Evolutionary conservation across 2,329 filamentous ascomycete genomes (phyloP), one percentile per base, ranked within the genome.

Genomic region (Fusarium nematophilum): DNA sequence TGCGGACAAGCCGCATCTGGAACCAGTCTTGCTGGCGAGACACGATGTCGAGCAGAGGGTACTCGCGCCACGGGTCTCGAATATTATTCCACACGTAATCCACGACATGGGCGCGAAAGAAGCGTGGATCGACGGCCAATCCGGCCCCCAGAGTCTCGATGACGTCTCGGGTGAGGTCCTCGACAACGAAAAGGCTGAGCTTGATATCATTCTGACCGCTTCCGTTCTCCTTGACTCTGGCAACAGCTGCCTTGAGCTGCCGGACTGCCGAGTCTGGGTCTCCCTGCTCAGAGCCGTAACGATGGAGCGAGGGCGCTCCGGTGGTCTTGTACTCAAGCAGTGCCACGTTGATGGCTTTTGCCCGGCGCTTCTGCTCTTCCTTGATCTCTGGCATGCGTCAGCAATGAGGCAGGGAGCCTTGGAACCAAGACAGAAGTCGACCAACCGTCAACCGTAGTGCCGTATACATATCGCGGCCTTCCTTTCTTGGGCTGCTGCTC

Each of bases 21-120:
- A 36, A 26, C 43, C 43, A 46, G 21, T 46, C 34, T 8, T 26
- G 43, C 10, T 34, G 27, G 5, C 30, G 14, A 9, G 30, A 25
- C 10, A 34, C 17, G 5, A 27, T 23, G 8, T 46, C 14, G 14
- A 46, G 30, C 21, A 25, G 18, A 3, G 43, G 43, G 9, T 21
- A 30, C 17, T 46, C 43, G 13, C 30, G 30, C 43, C 43, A 46
- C 21, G 30, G 43, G n/a, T 46, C 43, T 9, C 43, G 5, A 8
- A 46, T 33, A 7, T 46, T 46, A 2, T 46, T 34, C 43, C 43
- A 46, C 10, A 25, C 30, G 15, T 46, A 46, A 18, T 46, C 43
- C 2, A 34, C 23, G 3, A 46, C 10, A 18, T 46, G 43, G 18
- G 18, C 25, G 18, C 43, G 43, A 15, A 46, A 46, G 9, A 46